Evolutionary conservation across 768 basidiomycete species (phyloP).

Genomic region (Boletales sp.): DNA sequence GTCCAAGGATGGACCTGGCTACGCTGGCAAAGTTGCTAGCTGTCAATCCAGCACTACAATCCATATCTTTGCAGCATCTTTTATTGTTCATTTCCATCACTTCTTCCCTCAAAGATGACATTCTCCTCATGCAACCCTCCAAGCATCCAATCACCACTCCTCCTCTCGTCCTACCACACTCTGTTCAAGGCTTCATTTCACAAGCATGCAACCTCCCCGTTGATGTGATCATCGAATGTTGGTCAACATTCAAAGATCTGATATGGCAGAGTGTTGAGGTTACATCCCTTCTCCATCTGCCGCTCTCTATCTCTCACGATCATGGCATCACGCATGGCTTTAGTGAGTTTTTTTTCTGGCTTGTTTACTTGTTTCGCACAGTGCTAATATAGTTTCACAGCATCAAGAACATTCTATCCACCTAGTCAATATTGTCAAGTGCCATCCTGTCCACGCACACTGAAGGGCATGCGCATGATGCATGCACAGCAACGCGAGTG

Average conservation of each 20-base stretch:
- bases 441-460: not conserved
- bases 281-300: not conserved
- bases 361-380: too few relatives aligned
- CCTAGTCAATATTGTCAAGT: not conserved
- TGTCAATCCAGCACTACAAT: too few relatives aligned
- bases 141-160: not conserved
- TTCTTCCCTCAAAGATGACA: not conserved
- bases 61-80: not conserved
- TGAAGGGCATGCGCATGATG: constrained; percentile 6
- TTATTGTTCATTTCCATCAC: not conserved
- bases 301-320: not conserved
- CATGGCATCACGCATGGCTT: not conserved
- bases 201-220: not conserved
- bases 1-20: too few relatives aligned
- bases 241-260: not conserved
- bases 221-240: not conserved
- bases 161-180: not conserved
- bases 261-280: not conserved
- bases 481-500: not conserved
- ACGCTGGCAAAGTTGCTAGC: too few relatives aligned
- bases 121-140: constrained; percentile 1
- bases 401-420: not conserved
- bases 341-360: not conserved
- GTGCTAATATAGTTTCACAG: not conserved
- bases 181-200: not conserved